Base-by-base conservation (phyloP, 2,329 filamentous ascomycete species). In the Ophiostoma ips region DNA sequence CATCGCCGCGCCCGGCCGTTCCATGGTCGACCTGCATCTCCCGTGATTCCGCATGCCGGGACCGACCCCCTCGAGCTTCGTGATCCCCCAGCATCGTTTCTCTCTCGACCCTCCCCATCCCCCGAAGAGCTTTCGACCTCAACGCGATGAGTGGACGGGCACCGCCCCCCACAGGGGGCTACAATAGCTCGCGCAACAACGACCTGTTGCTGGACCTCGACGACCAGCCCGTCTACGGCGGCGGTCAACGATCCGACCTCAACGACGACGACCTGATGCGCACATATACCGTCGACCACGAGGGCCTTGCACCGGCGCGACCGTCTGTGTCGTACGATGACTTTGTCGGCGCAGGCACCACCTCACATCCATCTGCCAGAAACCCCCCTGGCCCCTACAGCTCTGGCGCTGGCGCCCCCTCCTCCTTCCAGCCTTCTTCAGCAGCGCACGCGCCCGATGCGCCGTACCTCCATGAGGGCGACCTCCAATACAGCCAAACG, bases 241-340 rank as follows among this genome's bases (percentile, higher is more conserved):
- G 75, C 57, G 87, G 87, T 55, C 83, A 88, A 64, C 78, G 80
- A 52, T 83, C 88, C 46, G 78, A 58, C 24, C 53, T 63, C 38
- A 65, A 83, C 64, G 88, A 95, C 64, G 84, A 94, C 57, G 81
- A 89, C 57, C 72, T 94, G 45, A 70, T 90, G 61, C 77, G 80
- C 63, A 79, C 79, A 56, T 89, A 87, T 68, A 77, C 84, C 60
- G 79, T 83, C 61, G 75, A 85, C 60, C 73, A 79, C 55, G 51
- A 52, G 52, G 54, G 51, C 16, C 77, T 85, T 56, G 70, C 75
- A 44, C 76, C 77, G 54, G 68, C 79, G 51, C 84, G 90, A 57
- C 86, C 88, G 48, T 95, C 89, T 24, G 81, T 90, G 48, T 94
- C 88, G 52, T 95, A 95, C 67, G 90, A 95, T 72, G 84, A 92